Percentiles rank a stretch among this genome's conserved stretches.
Conservation (phyloP, 495 filamentous ascomycete genomes). For the Coniosporium apollinis region DNA sequence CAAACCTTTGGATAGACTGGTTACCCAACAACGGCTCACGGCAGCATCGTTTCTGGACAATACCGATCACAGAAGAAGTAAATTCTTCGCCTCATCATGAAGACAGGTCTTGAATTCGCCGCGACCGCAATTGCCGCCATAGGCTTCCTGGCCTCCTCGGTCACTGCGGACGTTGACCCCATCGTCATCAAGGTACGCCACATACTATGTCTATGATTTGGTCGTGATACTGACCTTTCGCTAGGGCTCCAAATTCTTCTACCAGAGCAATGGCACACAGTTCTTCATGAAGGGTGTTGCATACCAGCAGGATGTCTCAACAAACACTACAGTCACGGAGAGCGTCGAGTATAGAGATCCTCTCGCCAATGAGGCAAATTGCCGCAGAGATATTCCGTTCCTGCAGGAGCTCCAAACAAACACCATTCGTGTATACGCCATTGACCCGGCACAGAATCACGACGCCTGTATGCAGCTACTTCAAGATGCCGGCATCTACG, state of each 20-base stretch:
- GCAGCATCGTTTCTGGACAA: no score
- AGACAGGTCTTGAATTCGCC: conserved; percentile 7
- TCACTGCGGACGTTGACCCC: conserved; percentile 18
- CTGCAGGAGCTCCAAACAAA: conserved; percentile 68
- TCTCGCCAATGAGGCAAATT: conserved; percentile 49
- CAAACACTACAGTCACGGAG: conserved; percentile 4
- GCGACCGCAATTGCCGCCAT: conserved; percentile 15
- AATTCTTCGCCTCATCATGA: no score
- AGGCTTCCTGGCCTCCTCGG: conserved; percentile 17
- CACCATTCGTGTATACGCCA: conserved; percentile 81
- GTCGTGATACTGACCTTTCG: not conserved
- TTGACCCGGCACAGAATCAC: conserved; percentile 69
- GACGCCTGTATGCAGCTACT: conserved; percentile 70
- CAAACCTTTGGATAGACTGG: no score
- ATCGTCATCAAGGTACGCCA: conserved; percentile 25
- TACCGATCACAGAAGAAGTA: no score
- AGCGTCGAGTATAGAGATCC: conserved; percentile 41
- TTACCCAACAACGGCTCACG: no score
- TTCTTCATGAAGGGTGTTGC: conserved; percentile 85
- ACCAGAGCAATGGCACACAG: conserved; percentile 54
- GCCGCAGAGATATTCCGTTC: conserved; percentile 70
- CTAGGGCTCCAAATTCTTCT: conserved; percentile 68
- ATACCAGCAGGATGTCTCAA: conserved; percentile 46
- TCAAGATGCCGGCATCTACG: conserved; percentile 77
- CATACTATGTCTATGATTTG: not conserved